Evolutionary conservation across 2,329 filamentous ascomycete genomes (phyloP).

Genomic region (Trichoderma oligosporum): DNA sequence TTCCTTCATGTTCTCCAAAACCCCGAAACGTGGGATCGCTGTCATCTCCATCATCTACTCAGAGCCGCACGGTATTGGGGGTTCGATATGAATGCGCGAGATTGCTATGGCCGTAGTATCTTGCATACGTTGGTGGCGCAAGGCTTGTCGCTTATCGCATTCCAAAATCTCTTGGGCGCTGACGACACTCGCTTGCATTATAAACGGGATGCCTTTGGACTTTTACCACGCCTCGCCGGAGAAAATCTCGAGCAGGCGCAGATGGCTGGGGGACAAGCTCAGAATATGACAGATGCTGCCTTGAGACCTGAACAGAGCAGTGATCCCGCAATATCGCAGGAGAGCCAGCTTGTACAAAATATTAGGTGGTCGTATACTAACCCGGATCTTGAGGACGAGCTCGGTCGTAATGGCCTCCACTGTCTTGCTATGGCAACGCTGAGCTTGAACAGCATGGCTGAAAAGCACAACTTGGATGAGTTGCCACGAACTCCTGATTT

Average conservation of each 20-base stretch:
- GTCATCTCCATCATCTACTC: constrained; percentile 30
- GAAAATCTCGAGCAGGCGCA: neutral
- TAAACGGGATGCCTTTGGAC: constrained; percentile 49
- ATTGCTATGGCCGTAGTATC: constrained; percentile 51
- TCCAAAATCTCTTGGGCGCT: constrained; percentile 33
- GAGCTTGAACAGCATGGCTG: constrained; percentile 36
- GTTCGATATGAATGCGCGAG: constrained; percentile 37
- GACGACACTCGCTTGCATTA: constrained; percentile 33
- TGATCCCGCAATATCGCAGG: constrained; percentile 16
- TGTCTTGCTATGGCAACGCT: constrained; percentile 55
- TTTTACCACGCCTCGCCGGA: constrained; percentile 23
- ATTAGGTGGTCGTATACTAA: constrained; percentile 22
- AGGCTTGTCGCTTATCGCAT: constrained; percentile 27
- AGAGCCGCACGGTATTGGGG: constrained; percentile 20
- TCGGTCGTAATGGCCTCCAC: constrained; percentile 54
- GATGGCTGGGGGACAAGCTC: constrained; percentile 9
- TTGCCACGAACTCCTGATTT: neutral
- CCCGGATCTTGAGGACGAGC: constrained; percentile 28
- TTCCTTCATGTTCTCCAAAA: constrained; percentile 45
- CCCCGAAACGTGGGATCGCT: constrained; percentile 33
- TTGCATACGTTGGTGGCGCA: constrained; percentile 42
- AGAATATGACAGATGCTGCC: constrained; percentile 11
- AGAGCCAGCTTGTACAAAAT: constrained; percentile 26
- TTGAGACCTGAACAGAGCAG: neutral
- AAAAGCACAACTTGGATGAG: constrained; percentile 29